phyloP scores from a whole-genome alignment of 257 asterid genomes.

The Primulina tabacum region DNA sequence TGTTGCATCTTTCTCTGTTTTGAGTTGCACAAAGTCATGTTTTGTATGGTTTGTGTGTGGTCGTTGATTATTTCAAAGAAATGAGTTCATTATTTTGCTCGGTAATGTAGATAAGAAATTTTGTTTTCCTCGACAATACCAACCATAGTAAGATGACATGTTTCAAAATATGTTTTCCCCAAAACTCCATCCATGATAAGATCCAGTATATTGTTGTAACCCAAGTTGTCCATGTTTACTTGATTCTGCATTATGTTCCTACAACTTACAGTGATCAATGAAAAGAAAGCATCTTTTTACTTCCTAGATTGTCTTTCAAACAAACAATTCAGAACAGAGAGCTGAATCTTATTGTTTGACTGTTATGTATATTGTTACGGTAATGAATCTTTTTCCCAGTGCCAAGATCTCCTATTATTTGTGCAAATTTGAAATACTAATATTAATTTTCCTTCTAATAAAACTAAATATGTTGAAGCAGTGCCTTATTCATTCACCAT shows the following conservation, averaged over 20 bases:
- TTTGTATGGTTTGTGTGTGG: background rate
- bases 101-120: background rate
- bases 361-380: background rate
- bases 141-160: background rate
- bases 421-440: no score
- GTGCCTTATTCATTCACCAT: no score
- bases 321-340: conserved; percentile 3
- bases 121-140: background rate
- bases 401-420: no score
- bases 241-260: background rate
- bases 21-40: conserved; percentile 7
- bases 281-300: background rate
- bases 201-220: background rate
- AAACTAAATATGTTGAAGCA: no score
- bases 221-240: background rate
- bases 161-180: no score
- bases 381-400: background rate
- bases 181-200: background rate
- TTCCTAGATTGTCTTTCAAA: conserved; percentile 13
- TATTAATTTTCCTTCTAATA: no score
- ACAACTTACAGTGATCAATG: conserved; percentile 3
- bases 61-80: conserved; percentile 5
- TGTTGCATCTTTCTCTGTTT: conserved; percentile 16
- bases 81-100: background rate
- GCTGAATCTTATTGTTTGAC: background rate